These are phyloP conservation scores for Erodium maritimum DNA, from an alignment of 345 rosid genomes.

Conservation along the genomic window DNA sequence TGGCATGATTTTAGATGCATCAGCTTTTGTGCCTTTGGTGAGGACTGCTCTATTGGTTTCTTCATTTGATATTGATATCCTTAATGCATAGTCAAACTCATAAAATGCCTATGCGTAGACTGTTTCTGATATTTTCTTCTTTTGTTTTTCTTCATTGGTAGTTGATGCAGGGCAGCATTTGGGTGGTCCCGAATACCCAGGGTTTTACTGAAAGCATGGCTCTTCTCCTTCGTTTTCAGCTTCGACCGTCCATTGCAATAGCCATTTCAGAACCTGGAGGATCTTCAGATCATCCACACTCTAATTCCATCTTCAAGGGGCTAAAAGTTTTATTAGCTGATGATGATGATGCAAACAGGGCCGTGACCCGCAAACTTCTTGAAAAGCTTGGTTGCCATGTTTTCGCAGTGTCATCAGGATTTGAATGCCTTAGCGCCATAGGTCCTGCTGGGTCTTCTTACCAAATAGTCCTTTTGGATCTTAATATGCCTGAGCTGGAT, in stretches of 20 bases:
- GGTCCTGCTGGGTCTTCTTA: constrained; percentile 39
- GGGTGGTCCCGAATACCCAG: constrained; percentile 41
- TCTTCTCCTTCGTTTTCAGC: constrained; percentile 55
- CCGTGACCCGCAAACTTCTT: constrained; percentile 64
- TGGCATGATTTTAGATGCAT: no score
- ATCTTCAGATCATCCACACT: constrained; percentile 40
- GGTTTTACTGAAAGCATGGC: constrained; percentile 66
- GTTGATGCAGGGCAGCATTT: constrained; percentile 88
- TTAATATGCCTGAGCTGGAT: constrained; percentile 66
- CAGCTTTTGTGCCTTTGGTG: no score
- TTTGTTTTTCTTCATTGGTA: constrained; percentile 16
- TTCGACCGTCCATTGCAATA: constrained; percentile 31
- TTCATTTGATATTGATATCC: no score
- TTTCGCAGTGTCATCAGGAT: constrained; percentile 54
- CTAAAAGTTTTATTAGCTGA: constrained; percentile 68
- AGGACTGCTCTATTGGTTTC: no score
- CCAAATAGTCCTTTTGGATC: constrained; percentile 65
- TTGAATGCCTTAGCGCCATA: constrained; percentile 52
- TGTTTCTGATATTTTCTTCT: neutral
- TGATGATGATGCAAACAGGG: constrained; percentile 57
- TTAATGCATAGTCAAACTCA: no score
- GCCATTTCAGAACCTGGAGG: constrained; percentile 34
- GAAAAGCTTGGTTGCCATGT: constrained; percentile 82
- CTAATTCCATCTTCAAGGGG: constrained; percentile 53
- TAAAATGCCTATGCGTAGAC: neutral